Conservation (phyloP, 495 filamentous ascomycete species). For the Venustampulla echinocandica region DNA sequence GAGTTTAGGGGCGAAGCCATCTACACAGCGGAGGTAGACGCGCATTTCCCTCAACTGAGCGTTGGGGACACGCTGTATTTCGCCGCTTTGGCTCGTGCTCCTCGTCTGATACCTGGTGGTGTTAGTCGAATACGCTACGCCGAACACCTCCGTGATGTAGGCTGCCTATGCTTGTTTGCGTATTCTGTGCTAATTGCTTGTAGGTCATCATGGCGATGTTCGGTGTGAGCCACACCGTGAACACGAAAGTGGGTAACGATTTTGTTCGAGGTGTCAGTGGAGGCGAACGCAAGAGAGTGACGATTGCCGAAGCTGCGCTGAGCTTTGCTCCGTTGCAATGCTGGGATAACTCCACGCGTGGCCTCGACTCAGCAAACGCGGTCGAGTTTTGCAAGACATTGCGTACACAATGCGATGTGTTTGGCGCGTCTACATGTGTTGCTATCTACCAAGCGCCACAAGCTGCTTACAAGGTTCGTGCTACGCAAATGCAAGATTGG, state of each 20-base stretch:
- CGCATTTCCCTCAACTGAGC: slow-evolving; percentile 70
- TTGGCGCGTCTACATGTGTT: slow-evolving; percentile 33
- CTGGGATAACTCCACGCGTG: slow-evolving; percentile 47
- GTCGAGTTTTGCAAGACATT: slow-evolving; percentile 38
- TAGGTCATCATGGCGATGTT: slow-evolving; percentile 76
- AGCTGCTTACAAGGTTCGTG: slow-evolving; percentile 42
- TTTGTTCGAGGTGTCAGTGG: slow-evolving; percentile 71
- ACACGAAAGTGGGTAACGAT: slow-evolving; percentile 71
- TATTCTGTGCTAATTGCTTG: too few species aligned
- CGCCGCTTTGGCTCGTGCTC: slow-evolving; percentile 58
- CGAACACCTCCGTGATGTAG: slow-evolving; percentile 50
- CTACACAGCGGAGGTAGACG: slow-evolving; percentile 69
- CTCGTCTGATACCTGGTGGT: slow-evolving; percentile 46
- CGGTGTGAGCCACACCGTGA: slow-evolving; percentile 62
- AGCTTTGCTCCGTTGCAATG: slow-evolving; percentile 50
- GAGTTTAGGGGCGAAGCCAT: slow-evolving; percentile 69
- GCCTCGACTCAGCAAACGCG: slow-evolving; percentile 41
- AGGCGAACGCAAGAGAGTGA: slow-evolving; percentile 74
- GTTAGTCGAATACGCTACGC: slow-evolving; percentile 53
- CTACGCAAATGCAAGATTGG: slow-evolving; percentile 52
- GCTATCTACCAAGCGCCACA: slow-evolving; percentile 37
- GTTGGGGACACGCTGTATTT: slow-evolving; percentile 74
- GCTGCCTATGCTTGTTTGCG: too few species aligned
- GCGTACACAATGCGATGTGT: slow-evolving; percentile 39
- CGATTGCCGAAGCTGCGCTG: slow-evolving; percentile 62